These are phyloP conservation scores for Penstemon newberryi DNA, from an alignment of 257 asterid species.

Conservation along the genomic window DNA sequence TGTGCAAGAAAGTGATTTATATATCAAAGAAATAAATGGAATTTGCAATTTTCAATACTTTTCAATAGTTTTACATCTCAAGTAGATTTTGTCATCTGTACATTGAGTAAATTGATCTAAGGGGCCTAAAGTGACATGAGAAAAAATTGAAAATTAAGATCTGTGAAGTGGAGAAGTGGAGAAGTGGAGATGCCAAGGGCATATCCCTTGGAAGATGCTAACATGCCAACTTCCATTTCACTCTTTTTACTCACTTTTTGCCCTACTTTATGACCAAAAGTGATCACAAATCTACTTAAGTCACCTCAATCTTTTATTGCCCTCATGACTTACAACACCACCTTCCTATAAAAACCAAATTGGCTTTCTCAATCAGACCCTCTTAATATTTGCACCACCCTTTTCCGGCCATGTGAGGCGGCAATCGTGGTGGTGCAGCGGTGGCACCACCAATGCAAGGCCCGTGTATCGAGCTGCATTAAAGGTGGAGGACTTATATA, in stretches of 20 bases:
- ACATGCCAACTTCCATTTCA: slow-evolving; percentile 24
- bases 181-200: slow-evolving; percentile 44
- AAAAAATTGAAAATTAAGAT: background rate
- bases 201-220: slow-evolving; percentile 62
- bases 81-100: background rate
- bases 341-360: slow-evolving; percentile 32
- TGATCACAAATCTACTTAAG: slow-evolving; percentile 33
- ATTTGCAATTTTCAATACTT: no score
- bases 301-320: slow-evolving; percentile 46
- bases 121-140: background rate
- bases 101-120: background rate
- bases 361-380: slow-evolving; percentile 40
- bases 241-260: slow-evolving; percentile 26
- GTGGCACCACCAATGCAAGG: slow-evolving; percentile 32
- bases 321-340: slow-evolving; percentile 29
- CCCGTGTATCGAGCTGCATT: slow-evolving; percentile 24
- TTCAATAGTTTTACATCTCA: no score
- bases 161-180: slow-evolving; percentile 32
- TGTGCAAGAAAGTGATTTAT: background rate
- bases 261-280: slow-evolving; percentile 40
- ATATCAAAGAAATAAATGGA: no score
- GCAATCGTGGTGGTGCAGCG: slow-evolving; percentile 24
- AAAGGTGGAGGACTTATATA: slow-evolving; percentile 34
- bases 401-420: slow-evolving; percentile 21
- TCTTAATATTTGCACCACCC: slow-evolving; percentile 34